Evolutionary conservation across 2,329 filamentous ascomycete species (phyloP).

Genomic region (Hymenotorrendiella dingleyae): DNA sequence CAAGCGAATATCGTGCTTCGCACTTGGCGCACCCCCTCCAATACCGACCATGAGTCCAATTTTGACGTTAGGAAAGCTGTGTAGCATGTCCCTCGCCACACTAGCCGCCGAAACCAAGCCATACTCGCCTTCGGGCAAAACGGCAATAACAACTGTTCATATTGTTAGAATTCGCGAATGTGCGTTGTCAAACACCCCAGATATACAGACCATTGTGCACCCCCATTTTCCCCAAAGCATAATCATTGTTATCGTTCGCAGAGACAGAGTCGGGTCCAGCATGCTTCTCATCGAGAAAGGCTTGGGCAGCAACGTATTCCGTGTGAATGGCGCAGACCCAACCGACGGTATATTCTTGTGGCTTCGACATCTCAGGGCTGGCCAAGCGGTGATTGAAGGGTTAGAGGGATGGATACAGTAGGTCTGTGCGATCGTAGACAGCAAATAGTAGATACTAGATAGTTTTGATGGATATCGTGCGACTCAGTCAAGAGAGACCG

Average conservation of each 20-base stretch:
- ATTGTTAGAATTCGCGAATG: too few species aligned
- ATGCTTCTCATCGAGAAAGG: conserved; percentile 7
- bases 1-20: conserved; percentile 23
- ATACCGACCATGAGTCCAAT: conserved; percentile 13
- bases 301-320: conserved; percentile 23
- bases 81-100: conserved; percentile 12
- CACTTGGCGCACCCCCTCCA: conserved; percentile 10
- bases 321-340: conserved; percentile 24
- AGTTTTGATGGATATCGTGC: too few species aligned
- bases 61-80: conserved; percentile 11
- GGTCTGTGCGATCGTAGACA: too few species aligned
- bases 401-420: too few species aligned
- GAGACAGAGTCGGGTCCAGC: conserved; percentile 4
- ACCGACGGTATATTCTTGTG: conserved; percentile 22
- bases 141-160: conserved; percentile 17
- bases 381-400: too few species aligned
- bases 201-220: too few species aligned
- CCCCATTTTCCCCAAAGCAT: conserved; percentile 13
- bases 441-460: too few species aligned
- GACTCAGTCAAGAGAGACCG: too few species aligned
- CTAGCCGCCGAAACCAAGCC: conserved; percentile 13
- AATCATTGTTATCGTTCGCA: conserved; percentile 10
- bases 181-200: too few species aligned
- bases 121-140: conserved; percentile 7
- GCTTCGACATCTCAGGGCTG: too few species aligned